Conservation (phyloP, 495 filamentous ascomycete species). For the Glutinoglossum americanum region DNA sequence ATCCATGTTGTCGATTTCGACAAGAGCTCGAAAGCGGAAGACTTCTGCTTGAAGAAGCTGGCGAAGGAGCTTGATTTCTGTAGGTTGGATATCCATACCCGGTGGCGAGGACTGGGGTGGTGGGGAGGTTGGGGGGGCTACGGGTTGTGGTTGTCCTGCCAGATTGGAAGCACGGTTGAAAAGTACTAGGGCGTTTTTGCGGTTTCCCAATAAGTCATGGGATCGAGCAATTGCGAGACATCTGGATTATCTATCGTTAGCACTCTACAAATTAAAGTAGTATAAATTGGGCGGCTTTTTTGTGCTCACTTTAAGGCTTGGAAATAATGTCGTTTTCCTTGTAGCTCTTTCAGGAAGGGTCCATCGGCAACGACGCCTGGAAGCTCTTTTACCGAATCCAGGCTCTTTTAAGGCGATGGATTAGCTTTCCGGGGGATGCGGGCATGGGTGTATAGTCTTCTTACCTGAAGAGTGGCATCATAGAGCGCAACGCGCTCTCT, state of each 20-base stretch:
- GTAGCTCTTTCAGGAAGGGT: constrained; percentile 48
- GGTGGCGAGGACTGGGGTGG: constrained; percentile 23
- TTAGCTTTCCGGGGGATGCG: too few species aligned
- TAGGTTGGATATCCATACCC: constrained; percentile 35
- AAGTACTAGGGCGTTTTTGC: constrained; percentile 70
- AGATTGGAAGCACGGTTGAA: constrained; percentile 45
- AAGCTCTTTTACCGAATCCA: constrained; percentile 76
- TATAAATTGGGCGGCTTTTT: background rate
- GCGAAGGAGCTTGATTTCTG: constrained; percentile 33
- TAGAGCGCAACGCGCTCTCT: constrained; percentile 85
- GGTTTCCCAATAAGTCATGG: constrained; percentile 48
- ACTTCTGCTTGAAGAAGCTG: constrained; percentile 42
- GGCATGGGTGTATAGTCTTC: too few species aligned
- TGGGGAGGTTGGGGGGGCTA: constrained; percentile 16
- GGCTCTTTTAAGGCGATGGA: constrained; percentile 28
- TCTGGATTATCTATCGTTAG: constrained; percentile 22
- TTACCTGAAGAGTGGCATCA: constrained; percentile 53
- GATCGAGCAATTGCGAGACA: constrained; percentile 73
- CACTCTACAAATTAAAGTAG: background rate
- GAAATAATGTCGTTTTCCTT: constrained; percentile 66
- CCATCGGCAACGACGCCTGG: constrained; percentile 81
- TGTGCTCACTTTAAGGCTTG: constrained; percentile 52
- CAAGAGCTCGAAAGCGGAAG: constrained; percentile 58
- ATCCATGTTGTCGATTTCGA: constrained; percentile 45
- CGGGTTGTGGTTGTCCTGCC: constrained; percentile 18